These are phyloP conservation scores for Bacterosira constricta DNA, from an alignment of 108 stramenopile species.

Conservation along the genomic window DNA sequence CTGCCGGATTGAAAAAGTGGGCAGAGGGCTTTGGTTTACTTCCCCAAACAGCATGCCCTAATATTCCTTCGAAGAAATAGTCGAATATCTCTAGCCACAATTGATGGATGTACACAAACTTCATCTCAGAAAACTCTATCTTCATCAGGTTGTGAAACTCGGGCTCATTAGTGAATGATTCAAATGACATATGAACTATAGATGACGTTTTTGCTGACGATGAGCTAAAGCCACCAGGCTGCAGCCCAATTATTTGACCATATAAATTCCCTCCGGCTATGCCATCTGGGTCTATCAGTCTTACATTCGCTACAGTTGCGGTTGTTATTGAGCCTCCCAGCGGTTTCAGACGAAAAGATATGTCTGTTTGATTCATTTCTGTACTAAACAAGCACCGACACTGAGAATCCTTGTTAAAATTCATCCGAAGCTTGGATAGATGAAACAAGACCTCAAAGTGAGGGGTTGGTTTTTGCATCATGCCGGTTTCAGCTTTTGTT, in stretches of 20 bases:
- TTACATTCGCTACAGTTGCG: slow-evolving; percentile 62
- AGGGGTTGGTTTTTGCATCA: not conserved
- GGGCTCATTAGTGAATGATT: slow-evolving; percentile 19
- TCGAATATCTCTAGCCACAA: slow-evolving; percentile 83
- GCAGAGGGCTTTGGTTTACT: slow-evolving; percentile 12
- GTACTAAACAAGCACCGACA: slow-evolving; percentile 64
- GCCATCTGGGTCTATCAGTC: slow-evolving; percentile 52
- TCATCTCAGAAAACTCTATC: slow-evolving; percentile 66
- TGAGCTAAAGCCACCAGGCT: slow-evolving; percentile 24
- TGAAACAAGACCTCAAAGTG: slow-evolving; percentile 39
- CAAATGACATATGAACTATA: slow-evolving; percentile 33
- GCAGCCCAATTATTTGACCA: slow-evolving; percentile 67
- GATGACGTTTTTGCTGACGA: slow-evolving; percentile 7
- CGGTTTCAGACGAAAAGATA: slow-evolving; percentile 40
- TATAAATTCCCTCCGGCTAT: slow-evolving; percentile 59
- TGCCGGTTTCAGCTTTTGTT: too few species aligned
- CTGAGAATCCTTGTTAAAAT: slow-evolving; percentile 74
- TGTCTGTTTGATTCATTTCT: slow-evolving; percentile 67
- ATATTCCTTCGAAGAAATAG: slow-evolving; percentile 80
- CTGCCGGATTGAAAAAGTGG: not conserved
- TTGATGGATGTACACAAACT: slow-evolving; percentile 79
- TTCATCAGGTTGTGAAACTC: slow-evolving; percentile 49
- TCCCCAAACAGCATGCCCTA: slow-evolving; percentile 78
- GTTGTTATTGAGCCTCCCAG: slow-evolving; percentile 56
- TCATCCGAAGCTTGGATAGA: slow-evolving; percentile 61